Evolutionary conservation across 1,139 yeast species (phyloP).

Genomic region (Pneumocystis jirovecii): DNA sequence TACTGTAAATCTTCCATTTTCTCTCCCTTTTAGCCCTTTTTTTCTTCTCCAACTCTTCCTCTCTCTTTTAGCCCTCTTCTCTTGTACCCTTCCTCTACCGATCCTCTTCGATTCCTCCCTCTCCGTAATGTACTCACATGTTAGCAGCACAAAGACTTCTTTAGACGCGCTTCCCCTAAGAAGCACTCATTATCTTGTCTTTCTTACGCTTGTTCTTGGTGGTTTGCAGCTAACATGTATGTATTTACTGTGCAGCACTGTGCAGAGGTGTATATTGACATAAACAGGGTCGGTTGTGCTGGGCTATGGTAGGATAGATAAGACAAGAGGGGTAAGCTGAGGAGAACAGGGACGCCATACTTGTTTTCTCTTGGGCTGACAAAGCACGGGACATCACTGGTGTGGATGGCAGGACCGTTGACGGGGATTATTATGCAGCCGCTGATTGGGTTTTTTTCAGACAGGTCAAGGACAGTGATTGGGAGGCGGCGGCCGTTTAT

Average conservation of each 20-base stretch:
- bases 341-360: conserved; percentile 25
- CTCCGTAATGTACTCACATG: conserved; percentile 20
- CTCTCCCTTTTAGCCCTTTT: background rate
- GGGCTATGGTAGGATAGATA: background rate
- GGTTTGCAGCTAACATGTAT: background rate
- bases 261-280: too few relatives aligned
- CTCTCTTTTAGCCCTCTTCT: background rate
- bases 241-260: background rate
- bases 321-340: too few relatives aligned
- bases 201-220: background rate
- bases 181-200: background rate
- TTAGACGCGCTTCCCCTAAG: background rate
- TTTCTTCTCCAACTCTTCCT: background rate
- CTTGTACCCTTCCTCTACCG: background rate
- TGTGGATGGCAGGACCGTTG: conserved; percentile 51
- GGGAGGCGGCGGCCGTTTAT: conserved; percentile 46
- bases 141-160: background rate
- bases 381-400: conserved; percentile 36
- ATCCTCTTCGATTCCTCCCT: conserved; percentile 14
- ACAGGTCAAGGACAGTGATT: conserved; percentile 29
- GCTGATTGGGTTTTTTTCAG: conserved; percentile 40
- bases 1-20: background rate
- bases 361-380: conserved; percentile 39
- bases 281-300: background rate
- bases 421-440: conserved; percentile 50